Evolutionary conservation across 2,329 filamentous ascomycete species (phyloP), one percentile per base, ranked within the genome.

Genomic region (Clonostachys rosea): DNA sequence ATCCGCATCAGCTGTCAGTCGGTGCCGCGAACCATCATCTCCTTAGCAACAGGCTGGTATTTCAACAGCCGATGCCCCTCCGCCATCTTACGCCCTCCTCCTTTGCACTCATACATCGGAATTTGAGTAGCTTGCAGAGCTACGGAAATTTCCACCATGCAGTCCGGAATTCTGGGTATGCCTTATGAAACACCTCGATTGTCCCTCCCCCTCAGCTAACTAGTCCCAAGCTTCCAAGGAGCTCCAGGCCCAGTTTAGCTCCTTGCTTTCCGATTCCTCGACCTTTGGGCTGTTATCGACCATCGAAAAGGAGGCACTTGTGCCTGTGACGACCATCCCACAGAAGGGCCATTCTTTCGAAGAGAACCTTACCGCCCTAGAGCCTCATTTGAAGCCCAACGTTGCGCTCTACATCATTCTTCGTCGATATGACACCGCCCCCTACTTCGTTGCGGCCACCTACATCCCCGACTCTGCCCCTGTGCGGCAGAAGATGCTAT

Each of bases 401-500:
- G 76, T 77, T 47, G 83, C 89, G 0, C 75, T 86, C 42, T 94
- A 91, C 69, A 75, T 89, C 56, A 79, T 94, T 57, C 79, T 94
- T 40, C 85, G 87, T 43, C 83, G 85, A 47, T 76, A 84, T 63
- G 74, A 81, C 45, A 62, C 66, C 36, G 65, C 71, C 5, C 79
- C 78, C n/a, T 67, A 65, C 53, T 82, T 91, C 53, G 69, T 87
- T 24, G 86, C 84, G 42, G 71, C 91, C 35, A 90, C 87, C 35
- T 94, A 91, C 64, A 83, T 94, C 6, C 89, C 89, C 24, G 87
- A 92, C 65, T 62, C 80, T 1, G 89, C 89, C 37, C 86, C 85
- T 30, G 88, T 94, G 48, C 83, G 89, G 37, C 86, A 90, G 63
- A 94, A 94, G 75, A 94, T 89, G 85, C 78, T 94, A 18, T 91